Base-by-base conservation (phyloP, 2,329 filamentous ascomycete species). In the Colletotrichum gloeosporioides region DNA sequence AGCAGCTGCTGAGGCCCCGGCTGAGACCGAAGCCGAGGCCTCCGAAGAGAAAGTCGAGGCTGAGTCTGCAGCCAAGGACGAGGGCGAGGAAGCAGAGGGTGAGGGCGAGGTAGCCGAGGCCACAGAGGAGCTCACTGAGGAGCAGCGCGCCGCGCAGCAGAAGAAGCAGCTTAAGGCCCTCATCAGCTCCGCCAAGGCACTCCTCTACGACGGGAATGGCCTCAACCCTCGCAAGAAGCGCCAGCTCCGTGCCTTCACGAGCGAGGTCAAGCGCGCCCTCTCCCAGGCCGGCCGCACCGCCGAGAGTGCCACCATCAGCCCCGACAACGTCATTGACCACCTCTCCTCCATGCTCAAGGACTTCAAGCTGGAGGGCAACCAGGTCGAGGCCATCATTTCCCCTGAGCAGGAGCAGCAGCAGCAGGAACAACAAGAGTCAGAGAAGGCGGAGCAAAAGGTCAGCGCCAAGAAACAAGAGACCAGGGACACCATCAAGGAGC, bases 161-260 rank as follows among this genome's bases (percentile, higher is more conserved):
- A 74, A 76, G 64, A 69, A 76, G 74, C 75, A 83, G 76, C 87
- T 94, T 72, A 89, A 89, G 79, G 83, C 83, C 8, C 86, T 94
- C 31, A 85, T 91, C 67, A 81, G 85, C 15, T 89, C 92, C 78
- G 92, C 93, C 70, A 92, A 93, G 82, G 83, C 82, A n/a, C 88
- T 94, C 69, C 87, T 94, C 76, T 87, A 88, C 12, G 88, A 90
- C 75, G 86, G 88, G 76, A 81, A 80, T 55, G 81, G 88, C 31
- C 86, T 96, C 39, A 90, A 90, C 36, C 94, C 91, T 70, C 94
- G 93, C 83, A 92, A 93, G 82, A 97, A 96, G 88, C 92, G 93
- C 82, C 90, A 93, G 70, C 89, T 98, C 70, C 94, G 95, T 67
- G 86, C 89, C n/a, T 95, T 98, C 86, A 88, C 93, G 76, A 90